Percentiles rank a stretch among this genome's conserved stretches.
Evolutionary conservation across 306 rosid genomes (phyloP).

Genomic region (Pterocarpus santalinus): DNA sequence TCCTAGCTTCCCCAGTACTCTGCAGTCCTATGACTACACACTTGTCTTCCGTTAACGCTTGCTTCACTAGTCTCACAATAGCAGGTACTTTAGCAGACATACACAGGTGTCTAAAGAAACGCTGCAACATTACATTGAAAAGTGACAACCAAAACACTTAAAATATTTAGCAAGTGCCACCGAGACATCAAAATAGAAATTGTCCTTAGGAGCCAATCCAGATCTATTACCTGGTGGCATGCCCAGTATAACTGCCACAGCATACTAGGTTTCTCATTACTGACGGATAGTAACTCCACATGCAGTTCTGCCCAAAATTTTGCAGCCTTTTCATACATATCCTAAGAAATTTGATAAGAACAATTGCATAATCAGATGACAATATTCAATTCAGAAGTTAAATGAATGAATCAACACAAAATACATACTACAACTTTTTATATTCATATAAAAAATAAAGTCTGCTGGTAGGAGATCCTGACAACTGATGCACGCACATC

Average conservation of each 20-base stretch:
- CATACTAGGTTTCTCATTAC: constrained; percentile 82
- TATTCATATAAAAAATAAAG: constrained; percentile 3
- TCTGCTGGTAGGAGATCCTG: constrained; percentile 20
- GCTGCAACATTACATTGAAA: constrained; percentile 66
- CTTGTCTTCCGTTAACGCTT: constrained; percentile 80
- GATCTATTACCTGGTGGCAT: constrained; percentile 83
- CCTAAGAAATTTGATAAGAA: constrained; percentile 58
- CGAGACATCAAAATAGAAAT: constrained; percentile 23
- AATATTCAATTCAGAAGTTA: constrained; percentile 25
- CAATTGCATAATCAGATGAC: constrained; percentile 23
- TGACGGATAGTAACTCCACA: constrained; percentile 74
- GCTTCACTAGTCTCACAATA: constrained; percentile 83
- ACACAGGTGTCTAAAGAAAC: constrained; percentile 97
- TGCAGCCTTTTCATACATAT: constrained; percentile 87
- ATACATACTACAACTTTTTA: background rate
- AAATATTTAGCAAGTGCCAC: background rate
- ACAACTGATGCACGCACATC: constrained; percentile 23
- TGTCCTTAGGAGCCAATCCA: constrained; percentile 12
- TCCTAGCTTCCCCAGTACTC: constrained; percentile 99
- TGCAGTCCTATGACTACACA: constrained; percentile 99
- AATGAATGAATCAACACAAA: background rate
- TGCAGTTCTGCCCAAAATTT: constrained; percentile 94
- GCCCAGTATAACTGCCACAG: constrained; percentile 98
- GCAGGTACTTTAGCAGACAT: constrained; percentile 99
- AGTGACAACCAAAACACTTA: constrained; percentile 41